Conservation (phyloP, 306 rosid species). For the Gleditsia sinensis region DNA sequence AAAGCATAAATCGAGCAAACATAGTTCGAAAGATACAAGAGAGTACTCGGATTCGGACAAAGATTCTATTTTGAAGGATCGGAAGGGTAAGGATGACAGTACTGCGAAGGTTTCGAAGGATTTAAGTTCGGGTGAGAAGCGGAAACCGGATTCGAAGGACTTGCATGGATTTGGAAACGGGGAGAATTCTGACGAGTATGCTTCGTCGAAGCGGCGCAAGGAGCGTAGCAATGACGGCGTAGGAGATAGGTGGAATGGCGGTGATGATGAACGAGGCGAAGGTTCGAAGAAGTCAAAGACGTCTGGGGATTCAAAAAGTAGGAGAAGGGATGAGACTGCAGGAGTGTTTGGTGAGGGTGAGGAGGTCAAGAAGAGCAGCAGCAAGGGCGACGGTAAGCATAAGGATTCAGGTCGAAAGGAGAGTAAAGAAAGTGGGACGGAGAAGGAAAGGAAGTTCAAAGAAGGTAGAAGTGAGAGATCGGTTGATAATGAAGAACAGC, state of each 20-base stretch:
- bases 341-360: conserved; percentile 71
- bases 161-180: conserved; percentile 57
- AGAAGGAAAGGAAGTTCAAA: conserved; percentile 70
- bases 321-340: conserved; percentile 69
- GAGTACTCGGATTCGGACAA: conserved; percentile 93
- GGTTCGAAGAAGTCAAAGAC: conserved; percentile 69
- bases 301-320: conserved; percentile 71
- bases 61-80: conserved; percentile 73
- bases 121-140: conserved; percentile 65
- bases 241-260: conserved; percentile 94
- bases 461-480: conserved; percentile 56
- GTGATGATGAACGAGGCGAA: conserved; percentile 66
- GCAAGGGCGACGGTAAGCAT: conserved; percentile 80
- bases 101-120: conserved; percentile 67
- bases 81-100: conserved; percentile 74
- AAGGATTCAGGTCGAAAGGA: conserved; percentile 81
- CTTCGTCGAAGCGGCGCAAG: conserved; percentile 79
- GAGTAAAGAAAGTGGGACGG: conserved; percentile 57
- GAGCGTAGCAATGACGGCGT: conserved; percentile 64
- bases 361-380: conserved; percentile 73
- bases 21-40: conserved; percentile 74
- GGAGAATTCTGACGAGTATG: conserved; percentile 68
- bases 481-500: conserved; percentile 65
- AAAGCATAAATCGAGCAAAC: conserved; percentile 93
- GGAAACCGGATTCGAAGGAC: conserved; percentile 80